Conservation (phyloP, 495 filamentous ascomycete species). For the Penicillium canescens region DNA sequence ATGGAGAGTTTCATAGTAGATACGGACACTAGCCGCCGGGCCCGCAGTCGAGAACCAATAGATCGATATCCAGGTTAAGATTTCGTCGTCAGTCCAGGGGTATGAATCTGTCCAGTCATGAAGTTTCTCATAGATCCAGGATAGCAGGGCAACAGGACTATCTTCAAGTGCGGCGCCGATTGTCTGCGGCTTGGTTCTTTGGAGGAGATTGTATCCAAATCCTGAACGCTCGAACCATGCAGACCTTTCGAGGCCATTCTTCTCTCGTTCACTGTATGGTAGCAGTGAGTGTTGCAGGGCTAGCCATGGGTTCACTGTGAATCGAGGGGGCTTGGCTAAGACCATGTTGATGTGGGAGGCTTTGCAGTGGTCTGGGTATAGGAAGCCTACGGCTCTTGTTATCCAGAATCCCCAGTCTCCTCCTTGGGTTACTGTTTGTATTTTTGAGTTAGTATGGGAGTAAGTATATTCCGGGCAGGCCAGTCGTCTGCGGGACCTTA, state of each 20-base stretch:
- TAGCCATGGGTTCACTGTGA: slow-evolving; percentile 15
- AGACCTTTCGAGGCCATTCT: slow-evolving; percentile 47
- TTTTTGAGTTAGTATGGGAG: too few species aligned
- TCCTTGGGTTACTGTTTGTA: slow-evolving; percentile 53
- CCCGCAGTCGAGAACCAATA: slow-evolving; percentile 61
- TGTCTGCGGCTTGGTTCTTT: slow-evolving; percentile 65
- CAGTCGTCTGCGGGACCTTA: slow-evolving; percentile 4
- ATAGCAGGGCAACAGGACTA: slow-evolving; percentile 60
- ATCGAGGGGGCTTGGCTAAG: slow-evolving; percentile 32
- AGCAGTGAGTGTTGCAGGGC: slow-evolving; percentile 24
- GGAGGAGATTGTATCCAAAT: slow-evolving; percentile 55
- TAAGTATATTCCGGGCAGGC: neutral
- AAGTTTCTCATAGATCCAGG: slow-evolving; percentile 72
- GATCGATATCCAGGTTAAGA: slow-evolving; percentile 65
- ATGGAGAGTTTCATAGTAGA: slow-evolving; percentile 60
- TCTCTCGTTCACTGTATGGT: slow-evolving; percentile 27
- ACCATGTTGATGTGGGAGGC: slow-evolving; percentile 69
- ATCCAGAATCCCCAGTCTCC: slow-evolving; percentile 71
- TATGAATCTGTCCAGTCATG: slow-evolving; percentile 67
- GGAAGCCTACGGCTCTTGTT: slow-evolving; percentile 54
- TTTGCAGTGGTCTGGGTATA: slow-evolving; percentile 57
- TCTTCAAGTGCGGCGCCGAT: slow-evolving; percentile 57
- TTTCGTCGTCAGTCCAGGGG: slow-evolving; percentile 67
- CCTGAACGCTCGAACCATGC: slow-evolving; percentile 53
- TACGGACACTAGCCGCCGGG: slow-evolving; percentile 53